phyloP scores from a whole-genome alignment of 306 rosid genomes.

The Vicia sativa region DNA sequence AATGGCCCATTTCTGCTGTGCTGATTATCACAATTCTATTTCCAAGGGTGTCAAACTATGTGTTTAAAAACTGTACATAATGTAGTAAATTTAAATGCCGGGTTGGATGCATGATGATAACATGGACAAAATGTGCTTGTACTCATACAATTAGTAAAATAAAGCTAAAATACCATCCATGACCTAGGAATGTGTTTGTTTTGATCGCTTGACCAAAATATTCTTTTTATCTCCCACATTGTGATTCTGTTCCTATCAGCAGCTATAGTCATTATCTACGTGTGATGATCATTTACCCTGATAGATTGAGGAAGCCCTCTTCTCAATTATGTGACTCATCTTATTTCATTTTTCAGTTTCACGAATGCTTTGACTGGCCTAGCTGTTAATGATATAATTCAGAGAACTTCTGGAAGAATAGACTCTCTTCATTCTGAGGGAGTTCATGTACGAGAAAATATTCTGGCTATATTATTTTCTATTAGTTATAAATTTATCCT shows the following conservation, averaged over 20 bases:
- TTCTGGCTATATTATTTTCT: slow-evolving; percentile 12
- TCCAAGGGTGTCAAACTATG: slow-evolving; percentile 2
- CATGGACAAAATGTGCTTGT: slow-evolving; percentile 12
- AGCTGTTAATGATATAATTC: slow-evolving; percentile 77
- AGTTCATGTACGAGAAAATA: slow-evolving; percentile 71
- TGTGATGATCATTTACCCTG: slow-evolving; percentile 20
- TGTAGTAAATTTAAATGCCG: slow-evolving; percentile 8
- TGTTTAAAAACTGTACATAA: background rate
- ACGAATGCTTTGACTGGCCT: slow-evolving; percentile 73
- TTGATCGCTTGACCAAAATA: no score
- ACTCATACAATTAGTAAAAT: slow-evolving; percentile 21
- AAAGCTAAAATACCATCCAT: slow-evolving; percentile 5
- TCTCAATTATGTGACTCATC: slow-evolving; percentile 24
- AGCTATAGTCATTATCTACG: slow-evolving; percentile 20
- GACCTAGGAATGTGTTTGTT: background rate
- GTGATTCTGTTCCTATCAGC: slow-evolving; percentile 18
- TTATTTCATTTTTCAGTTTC: slow-evolving; percentile 61
- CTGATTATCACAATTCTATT: slow-evolving; percentile 18
- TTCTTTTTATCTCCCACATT: no score
- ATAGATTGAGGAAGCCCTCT: slow-evolving; percentile 9
- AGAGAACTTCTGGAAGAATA: slow-evolving; percentile 77
- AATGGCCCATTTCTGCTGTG: slow-evolving; percentile 26
- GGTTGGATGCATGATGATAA: slow-evolving; percentile 12
- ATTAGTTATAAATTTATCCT: background rate
- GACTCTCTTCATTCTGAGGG: slow-evolving; percentile 98